Evolutionary conservation across 768 basidiomycete genomes (phyloP), one percentile per base, ranked within the genome.

Genomic region (Paxillus involutus): DNA sequence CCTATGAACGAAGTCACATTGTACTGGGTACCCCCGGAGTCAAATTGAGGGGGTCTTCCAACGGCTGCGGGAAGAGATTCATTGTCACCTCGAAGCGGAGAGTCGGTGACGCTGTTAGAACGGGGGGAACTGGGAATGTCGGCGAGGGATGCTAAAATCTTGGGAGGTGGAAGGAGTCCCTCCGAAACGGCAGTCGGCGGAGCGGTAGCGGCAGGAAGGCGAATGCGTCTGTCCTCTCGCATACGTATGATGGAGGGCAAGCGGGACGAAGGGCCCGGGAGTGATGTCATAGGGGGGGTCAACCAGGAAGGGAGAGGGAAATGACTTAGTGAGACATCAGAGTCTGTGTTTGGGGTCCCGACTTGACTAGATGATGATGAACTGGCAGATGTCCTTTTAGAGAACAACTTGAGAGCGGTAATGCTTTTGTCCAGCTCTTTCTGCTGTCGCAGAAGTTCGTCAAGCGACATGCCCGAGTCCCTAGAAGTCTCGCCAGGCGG

Each of bases 1-100:
- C 71, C 82, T 58, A 89, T 86, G 93, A 89, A 89, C 1, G 88
- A 89, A 14, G 87, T 89, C 17, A 89, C 85, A 53, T 89, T 87
- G 61, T 83, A 88, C 53, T 79, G 81, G 0, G 79, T 84, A 13
- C 73, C 82, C 11, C 63, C 69, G n/a, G 82, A 81, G 42, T 73
- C 70, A 45, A 69, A 63, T 51, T 71, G 67, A 19, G 58, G 49
- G 41, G 47, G 44, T 40, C 56, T 58, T 37, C 59, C 57, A 10
- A 60, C 56, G n/a, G 58, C 52, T 3, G 43, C 40, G 45, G 59
- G 44, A 40, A 62, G 40, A 7, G 44, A 17, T 40, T 55, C 51
- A 13, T 47, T 59, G 10, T 61, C 59, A 53, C 56, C 60, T 3
- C 47, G 51, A 3, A 46, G 41, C 37, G 63, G 58, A 26, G 63